phyloP scores from a whole-genome alignment of 2,329 filamentous ascomycete species.

The Cryphonectria radicalis region DNA sequence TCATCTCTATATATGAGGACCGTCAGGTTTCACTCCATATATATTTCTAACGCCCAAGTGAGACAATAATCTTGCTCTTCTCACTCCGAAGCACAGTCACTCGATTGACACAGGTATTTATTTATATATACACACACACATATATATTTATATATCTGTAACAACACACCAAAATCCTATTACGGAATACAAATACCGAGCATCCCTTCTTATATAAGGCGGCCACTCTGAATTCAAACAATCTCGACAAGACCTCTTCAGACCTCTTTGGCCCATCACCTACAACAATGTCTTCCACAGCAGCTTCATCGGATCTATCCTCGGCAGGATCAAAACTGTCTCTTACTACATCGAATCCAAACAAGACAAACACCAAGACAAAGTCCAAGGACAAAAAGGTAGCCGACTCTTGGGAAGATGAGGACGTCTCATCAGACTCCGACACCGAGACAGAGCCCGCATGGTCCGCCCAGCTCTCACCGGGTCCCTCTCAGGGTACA shows the following conservation, averaged over 20 bases:
- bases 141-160: neutral
- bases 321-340: slow-evolving; percentile 38
- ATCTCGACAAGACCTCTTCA: neutral
- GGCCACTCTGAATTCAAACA: neutral
- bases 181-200: neutral
- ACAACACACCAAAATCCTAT: neutral
- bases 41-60: neutral
- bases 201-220: neutral
- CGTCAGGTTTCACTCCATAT: neutral
- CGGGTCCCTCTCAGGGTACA: slow-evolving; percentile 34
- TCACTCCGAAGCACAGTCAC: neutral
- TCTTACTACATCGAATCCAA: slow-evolving; percentile 33
- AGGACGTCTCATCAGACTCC: slow-evolving; percentile 54
- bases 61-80: neutral
- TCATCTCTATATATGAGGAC: neutral
- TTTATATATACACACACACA: neutral
- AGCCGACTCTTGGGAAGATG: slow-evolving; percentile 80
- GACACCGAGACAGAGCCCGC: slow-evolving; percentile 41
- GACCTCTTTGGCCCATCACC: neutral
- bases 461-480: slow-evolving; percentile 32
- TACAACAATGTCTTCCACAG: slow-evolving; percentile 26
- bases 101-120: neutral
- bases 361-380: slow-evolving; percentile 33
- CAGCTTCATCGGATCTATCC: slow-evolving; percentile 25
- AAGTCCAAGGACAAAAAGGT: slow-evolving; percentile 49